Base-by-base conservation (phyloP, 139 green algal genomes). In the Asterochloris erici region DNA sequence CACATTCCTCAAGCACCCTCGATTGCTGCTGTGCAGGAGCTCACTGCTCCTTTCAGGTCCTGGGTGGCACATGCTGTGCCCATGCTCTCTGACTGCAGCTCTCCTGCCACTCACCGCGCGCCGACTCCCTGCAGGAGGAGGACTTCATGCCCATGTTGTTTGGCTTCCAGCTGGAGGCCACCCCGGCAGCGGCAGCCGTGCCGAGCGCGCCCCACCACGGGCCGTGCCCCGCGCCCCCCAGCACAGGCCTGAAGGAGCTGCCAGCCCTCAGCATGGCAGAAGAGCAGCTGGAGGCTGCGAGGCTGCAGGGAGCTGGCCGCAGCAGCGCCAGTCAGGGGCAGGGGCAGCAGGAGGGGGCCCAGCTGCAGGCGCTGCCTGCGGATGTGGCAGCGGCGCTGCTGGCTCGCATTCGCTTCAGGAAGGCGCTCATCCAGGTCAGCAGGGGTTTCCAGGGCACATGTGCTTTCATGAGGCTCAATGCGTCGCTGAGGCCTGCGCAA, bases 101-200 rank as follows among this genome's bases (percentile, higher is more conserved):
- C 4, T 54, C 38, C 38, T 6, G 23, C n/a, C 71, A 38, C 71
- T 77, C 15, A 79, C 15, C 4, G n/a, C 16, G 0, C 24, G 73
- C 28, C 11, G 28, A 71, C 54, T 78, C 2, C n/a, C 23, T n/a
- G 26, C 74, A 94, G 82, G 85, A 93, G 60, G 90, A 94, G 74
- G 86, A 93, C 70, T 84, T 93, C 9, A 76, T 84, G 24, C 27
- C 90, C 14, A 82, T 93, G 75, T 86, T 82, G 0, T 86, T 87
- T 70, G 92, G 90, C 11, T 83, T 95, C 11, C 84, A 79, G 23
- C 84, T 92, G 21, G 86, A 92, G 75, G 38, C 26, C 74, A 24
- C 12, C 77, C 85, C 81, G 73, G 83, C 14, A 68, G 19, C 23
- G 21, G 28, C 75, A 87, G 14, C 73, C 73, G 24, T 17, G 13